These are phyloP conservation scores for Vanilla planifolia DNA, from an alignment of 106 monocot genomes.

Conservation along the genomic window DNA sequence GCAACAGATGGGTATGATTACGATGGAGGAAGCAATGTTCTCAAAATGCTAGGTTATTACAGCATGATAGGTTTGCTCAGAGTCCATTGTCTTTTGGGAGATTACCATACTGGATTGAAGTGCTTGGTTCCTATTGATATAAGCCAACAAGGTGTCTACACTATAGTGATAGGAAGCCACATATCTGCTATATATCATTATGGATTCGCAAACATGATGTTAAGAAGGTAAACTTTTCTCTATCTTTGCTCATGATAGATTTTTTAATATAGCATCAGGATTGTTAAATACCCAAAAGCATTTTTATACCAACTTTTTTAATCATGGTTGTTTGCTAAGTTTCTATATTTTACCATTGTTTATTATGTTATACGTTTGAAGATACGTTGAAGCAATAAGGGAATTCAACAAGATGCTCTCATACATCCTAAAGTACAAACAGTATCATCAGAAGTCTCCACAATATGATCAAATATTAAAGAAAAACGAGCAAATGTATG, in stretches of 20 bases:
- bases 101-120: conserved; percentile 84
- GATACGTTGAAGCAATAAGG: conserved; percentile 72
- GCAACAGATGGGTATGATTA: conserved; percentile 92
- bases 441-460: conserved; percentile 90
- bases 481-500: conserved; percentile 99
- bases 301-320: not conserved
- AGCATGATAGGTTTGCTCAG: conserved; percentile 92
- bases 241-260: too few species aligned
- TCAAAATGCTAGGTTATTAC: conserved; percentile 94
- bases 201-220: conserved; percentile 92
- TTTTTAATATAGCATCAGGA: too few species aligned
- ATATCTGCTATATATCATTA: conserved; percentile 94
- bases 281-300: too few species aligned
- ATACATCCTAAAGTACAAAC: conserved; percentile 89
- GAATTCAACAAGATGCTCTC: conserved; percentile 95
- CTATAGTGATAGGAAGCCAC: conserved; percentile 86
- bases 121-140: conserved; percentile 89
- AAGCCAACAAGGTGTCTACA: conserved; percentile 86
- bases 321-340: not conserved
- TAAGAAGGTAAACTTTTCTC: conserved; percentile 50
- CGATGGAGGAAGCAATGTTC: conserved; percentile 89
- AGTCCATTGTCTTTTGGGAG: conserved; percentile 92
- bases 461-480: conserved; percentile 96
- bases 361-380: conserved; percentile 7
- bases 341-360: not conserved